Evolutionary conservation across 345 rosid genomes (phyloP), one percentile per base, ranked within the genome.

Genomic region (Eucalyptus pauciflora): DNA sequence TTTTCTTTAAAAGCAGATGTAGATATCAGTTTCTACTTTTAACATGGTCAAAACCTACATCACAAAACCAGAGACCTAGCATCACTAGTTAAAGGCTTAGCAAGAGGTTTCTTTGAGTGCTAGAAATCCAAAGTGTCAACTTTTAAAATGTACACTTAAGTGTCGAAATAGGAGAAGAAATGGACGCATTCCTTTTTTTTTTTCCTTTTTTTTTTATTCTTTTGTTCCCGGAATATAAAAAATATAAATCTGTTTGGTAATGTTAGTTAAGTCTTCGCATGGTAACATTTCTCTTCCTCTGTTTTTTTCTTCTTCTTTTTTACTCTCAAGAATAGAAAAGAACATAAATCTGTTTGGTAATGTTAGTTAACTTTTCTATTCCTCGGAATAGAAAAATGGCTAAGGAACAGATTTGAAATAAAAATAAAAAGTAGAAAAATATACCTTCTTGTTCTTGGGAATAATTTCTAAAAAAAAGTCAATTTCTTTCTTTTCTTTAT

Each of bases 331-430:
- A 51, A 51, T 51, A 51, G 2, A 17, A 51, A 51, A 51, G 4
- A 51, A 51, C 8, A 17, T 51, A 7, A 51, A 0, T 51, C 4
- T 2, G 0, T 51, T 51, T 51, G 4, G 3, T 51, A 17, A 51
- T 20, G 3, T 51, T 51, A 17, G 22, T 51, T 17, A 7, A 51
- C 7, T 51, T 51, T 51, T 51, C 54, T 17, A 51, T 51, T 51
- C 8, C 8, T 51, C 4, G 2, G 0, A 51, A 51, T 16, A 51
- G 2, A 51, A 51, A 51, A 51, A 7, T 51, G 0, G 8, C 16
- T 1, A 6, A 0, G 0, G 0, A 51, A 51, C 17, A 6, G 0
- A 51, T 51, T 51, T 51, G 0, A 51, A 17, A 51, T 3, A 16
- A 1, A 51, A 51, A 51, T 0, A 51, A 51, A 1, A 51, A 51